Evolutionary conservation across 2,329 filamentous ascomycete genomes (phyloP), one percentile per base, ranked within the genome.

Genomic region (Calonectria pauciramosa): DNA sequence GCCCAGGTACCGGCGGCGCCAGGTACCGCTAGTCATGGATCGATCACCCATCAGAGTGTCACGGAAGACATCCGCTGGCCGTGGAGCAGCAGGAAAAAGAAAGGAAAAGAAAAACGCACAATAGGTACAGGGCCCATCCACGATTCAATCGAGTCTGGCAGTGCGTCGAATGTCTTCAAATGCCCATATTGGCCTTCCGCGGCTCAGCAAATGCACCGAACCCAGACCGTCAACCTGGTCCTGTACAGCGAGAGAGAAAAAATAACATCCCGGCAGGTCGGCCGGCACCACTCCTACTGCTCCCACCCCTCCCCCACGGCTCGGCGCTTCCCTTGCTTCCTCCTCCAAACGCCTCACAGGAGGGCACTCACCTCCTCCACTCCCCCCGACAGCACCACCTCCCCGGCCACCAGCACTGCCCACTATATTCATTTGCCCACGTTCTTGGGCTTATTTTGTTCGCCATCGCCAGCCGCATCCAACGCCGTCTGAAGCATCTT

Each of bases 401-500:
- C 59, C 49, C 51, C 59, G 71, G 28, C 66, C 51, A 41, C 66
- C 71, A 60, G 81, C 81, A 79, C 81, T 79, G 82, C 80, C 83
- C 41, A 75, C 71, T 70, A 66, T 30, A 71, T 68, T 34, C 72
- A 64, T 86, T 86, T 79, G 83, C 84, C 85, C 82, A 85, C 87
- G 85, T 94, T 90, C 88, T 92, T 92, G 89, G 91, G 91, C 92
- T 94, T 89, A 81, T 92, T 93, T 81, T 87, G 86, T 86, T 91
- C 92, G 86, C 84, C 84, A 52, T 64, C 70, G 66, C 54, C 71
- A 76, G 85, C 76, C 84, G 87, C 86, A 84, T 87, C 85, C 56
- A 82, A 69, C 38, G 65, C 36, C 51, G 41, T 28, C 47, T 60
- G 26, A 68, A 72, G 10, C 20, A 20, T 1, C 8, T 10, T 23